These are phyloP conservation scores for Passalora sequoiae DNA, from an alignment of 2,329 filamentous ascomycete genomes.

Conservation along the genomic window DNA sequence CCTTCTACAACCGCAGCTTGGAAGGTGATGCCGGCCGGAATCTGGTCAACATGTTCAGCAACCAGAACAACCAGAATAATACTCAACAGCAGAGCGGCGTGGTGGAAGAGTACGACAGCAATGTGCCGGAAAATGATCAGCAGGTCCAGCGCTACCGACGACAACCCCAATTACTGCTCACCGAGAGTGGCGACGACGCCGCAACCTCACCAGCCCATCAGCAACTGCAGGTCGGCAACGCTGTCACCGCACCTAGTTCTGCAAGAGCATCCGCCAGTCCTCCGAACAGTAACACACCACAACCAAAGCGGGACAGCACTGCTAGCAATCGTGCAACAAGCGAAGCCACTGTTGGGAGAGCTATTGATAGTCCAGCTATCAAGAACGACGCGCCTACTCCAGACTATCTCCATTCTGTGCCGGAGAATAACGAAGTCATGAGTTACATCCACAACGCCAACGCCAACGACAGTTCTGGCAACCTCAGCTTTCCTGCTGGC, in stretches of 20 bases:
- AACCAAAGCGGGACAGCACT: slow-evolving; percentile 15
- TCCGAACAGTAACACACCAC: slow-evolving; percentile 18
- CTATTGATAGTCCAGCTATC: slow-evolving; percentile 30
- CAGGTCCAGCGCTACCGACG: slow-evolving; percentile 28
- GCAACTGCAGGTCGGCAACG: slow-evolving; percentile 27
- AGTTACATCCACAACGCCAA: slow-evolving; percentile 47
- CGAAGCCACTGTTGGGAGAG: slow-evolving; percentile 9
- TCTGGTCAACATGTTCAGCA: slow-evolving; percentile 77
- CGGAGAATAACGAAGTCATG: slow-evolving; percentile 47
- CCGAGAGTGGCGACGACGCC: slow-evolving; percentile 32
- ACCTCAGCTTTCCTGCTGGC: slow-evolving; percentile 35
- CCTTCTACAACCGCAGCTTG: slow-evolving; percentile 89
- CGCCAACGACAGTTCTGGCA: slow-evolving; percentile 31
- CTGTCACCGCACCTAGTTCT: slow-evolving; percentile 26
- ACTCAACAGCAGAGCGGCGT: slow-evolving; percentile 52
- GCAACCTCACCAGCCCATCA: slow-evolving; percentile 20
- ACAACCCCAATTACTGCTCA: slow-evolving; percentile 29
- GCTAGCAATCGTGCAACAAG: slow-evolving; percentile 15
- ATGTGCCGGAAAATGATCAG: slow-evolving; percentile 33
- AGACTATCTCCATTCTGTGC: slow-evolving; percentile 31
- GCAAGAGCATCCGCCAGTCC: slow-evolving; percentile 25
- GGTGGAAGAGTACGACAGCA: slow-evolving; percentile 54
- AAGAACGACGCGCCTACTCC: slow-evolving; percentile 41
- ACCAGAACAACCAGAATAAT: slow-evolving; percentile 30
- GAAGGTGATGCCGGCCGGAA: slow-evolving; percentile 76